A percentile compares a stretch with the other conserved stretches of the same genome.
Conservation (phyloP, 345 rosid genomes). For the Sonneratia caseolaris region DNA sequence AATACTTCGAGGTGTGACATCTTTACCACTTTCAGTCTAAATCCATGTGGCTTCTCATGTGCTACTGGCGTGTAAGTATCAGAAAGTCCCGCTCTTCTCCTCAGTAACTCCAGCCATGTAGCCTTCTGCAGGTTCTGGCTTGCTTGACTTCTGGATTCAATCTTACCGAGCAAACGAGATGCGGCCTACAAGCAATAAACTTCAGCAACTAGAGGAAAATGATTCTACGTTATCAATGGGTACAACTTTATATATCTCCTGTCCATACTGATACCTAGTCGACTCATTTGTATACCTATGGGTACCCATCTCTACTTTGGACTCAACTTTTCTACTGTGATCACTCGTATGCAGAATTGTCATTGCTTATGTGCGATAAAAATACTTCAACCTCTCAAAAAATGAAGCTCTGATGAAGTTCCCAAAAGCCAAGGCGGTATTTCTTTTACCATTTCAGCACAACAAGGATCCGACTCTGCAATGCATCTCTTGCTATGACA, state of each 20-base stretch:
- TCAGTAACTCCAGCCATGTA: neutral
- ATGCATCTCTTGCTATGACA: too few species aligned
- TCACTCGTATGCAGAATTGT: conserved; percentile 29
- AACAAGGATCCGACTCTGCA: too few species aligned
- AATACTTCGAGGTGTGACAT: too few species aligned
- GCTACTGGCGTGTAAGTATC: neutral
- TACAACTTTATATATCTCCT: conserved; percentile 1
- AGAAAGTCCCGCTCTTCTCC: too few species aligned
- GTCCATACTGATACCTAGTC: neutral
- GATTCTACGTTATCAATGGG: conserved; percentile 22
- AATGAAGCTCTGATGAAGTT: conserved; percentile 19
- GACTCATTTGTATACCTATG: too few species aligned
- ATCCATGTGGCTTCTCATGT: neutral
- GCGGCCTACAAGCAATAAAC: conserved; percentile 33
- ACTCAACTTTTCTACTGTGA: neutral
- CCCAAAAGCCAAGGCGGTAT: conserved; percentile 49
- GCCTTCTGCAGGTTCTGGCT: neutral
- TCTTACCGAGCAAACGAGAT: conserved; percentile 8
- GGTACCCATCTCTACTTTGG: too few species aligned
- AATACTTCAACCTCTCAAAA: conserved; percentile 12
- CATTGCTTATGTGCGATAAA: conserved; percentile 23
- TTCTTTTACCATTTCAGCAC: neutral
- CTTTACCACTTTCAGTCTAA: neutral
- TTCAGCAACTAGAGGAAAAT: conserved; percentile 29
- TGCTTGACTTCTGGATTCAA: neutral